A percentile compares a stretch with the other conserved stretches of the same genome.
These are phyloP conservation scores for Colletotrichum sp. DNA, from an alignment of 2,329 filamentous ascomycete genomes.

Conservation along the genomic window DNA sequence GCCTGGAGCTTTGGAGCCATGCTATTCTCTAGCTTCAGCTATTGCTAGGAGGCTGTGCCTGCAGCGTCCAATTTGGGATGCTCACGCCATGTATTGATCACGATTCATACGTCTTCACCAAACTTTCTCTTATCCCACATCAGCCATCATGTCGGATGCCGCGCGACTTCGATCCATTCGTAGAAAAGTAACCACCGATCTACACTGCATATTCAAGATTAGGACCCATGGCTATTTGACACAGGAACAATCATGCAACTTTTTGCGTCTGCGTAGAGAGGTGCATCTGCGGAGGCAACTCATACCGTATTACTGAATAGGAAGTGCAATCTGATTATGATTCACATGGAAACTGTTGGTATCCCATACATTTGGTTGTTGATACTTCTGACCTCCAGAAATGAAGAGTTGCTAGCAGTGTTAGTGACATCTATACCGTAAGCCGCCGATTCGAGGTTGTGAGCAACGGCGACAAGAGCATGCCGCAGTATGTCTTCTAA, in stretches of 20 bases:
- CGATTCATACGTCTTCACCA: neutral
- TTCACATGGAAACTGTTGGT: fast-evolving
- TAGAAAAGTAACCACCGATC: neutral
- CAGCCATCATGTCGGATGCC: neutral
- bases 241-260: fast-evolving
- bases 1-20: neutral
- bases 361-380: neutral
- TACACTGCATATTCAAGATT: fast-evolving
- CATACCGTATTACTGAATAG: fast-evolving
- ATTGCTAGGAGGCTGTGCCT: neutral
- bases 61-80: neutral
- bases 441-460: fast-evolving
- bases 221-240: neutral
- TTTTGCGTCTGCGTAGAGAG: fast-evolving
- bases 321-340: fast-evolving
- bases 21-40: neutral
- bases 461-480: neutral
- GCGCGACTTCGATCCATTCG: neutral
- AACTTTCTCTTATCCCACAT: neutral
- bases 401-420: neutral
- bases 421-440: fast-evolving
- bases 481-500: neutral
- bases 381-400: fast-evolving
- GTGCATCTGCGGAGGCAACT: neutral
- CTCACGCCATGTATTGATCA: neutral